phyloP scores from a whole-genome alignment of 768 basidiomycete genomes.

The Postia placenta region DNA sequence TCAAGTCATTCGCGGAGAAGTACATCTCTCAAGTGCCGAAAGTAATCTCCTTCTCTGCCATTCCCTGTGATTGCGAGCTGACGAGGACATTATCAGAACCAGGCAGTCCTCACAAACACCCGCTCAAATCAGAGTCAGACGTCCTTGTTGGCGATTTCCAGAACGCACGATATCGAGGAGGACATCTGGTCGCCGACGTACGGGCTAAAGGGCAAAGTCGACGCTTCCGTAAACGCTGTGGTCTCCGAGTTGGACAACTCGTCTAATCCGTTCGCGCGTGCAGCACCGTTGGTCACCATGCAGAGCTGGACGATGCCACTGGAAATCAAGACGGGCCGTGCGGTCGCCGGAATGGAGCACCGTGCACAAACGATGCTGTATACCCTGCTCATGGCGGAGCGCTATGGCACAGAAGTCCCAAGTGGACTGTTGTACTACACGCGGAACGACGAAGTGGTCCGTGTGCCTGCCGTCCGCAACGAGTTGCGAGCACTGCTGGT shows the following conservation, averaged over 20 bases:
- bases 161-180: conserved; percentile 87
- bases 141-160: conserved; percentile 63
- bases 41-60: conserved; percentile 29
- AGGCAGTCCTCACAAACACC: conserved; percentile 64
- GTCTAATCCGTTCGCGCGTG: conserved; percentile 18
- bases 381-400: conserved; percentile 82
- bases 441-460: conserved; percentile 80
- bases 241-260: conserved; percentile 34
- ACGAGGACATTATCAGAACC: conserved; percentile 33
- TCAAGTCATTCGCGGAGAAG: conserved; percentile 55
- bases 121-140: conserved; percentile 42
- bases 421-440: conserved; percentile 93
- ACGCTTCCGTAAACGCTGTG: conserved; percentile 75
- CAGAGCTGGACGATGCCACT: conserved; percentile 58
- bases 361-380: conserved; percentile 98
- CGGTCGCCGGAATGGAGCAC: conserved; percentile 78
- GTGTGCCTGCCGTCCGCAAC: conserved; percentile 72
- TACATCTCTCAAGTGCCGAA: conserved; percentile 65
- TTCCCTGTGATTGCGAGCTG: not conserved
- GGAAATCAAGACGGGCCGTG: conserved; percentile 93
- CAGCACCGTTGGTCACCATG: conserved; percentile 17
- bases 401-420: conserved; percentile 79
- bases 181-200: conserved; percentile 96
- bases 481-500: conserved; percentile 82
- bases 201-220: conserved; percentile 93